Evolutionary conservation across 2,329 filamentous ascomycete species (phyloP), one percentile per base, ranked within the genome.

Genomic region (Fusarium sp.): DNA sequence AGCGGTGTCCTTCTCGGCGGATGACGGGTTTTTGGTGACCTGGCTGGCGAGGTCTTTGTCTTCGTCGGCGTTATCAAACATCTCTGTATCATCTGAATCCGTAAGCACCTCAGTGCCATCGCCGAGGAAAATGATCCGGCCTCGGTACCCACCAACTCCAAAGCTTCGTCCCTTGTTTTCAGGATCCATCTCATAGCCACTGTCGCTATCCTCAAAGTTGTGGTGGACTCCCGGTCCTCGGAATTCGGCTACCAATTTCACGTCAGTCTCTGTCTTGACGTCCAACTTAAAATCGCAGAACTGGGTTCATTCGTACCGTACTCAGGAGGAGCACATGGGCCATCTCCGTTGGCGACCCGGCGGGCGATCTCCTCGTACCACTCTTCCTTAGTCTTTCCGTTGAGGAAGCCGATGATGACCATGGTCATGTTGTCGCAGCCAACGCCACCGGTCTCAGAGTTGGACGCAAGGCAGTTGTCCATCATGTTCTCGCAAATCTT

Each of bases 341-440:
- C 96, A 84, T 99, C 96, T 84, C 95, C 96, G 81, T 95, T 95
- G 77, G 95, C 94, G 83, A 99, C 96, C 81, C 96, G 91, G 86
- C 93, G 94, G 79, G 92, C 94, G 82, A 99, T 93, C 86, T 95
- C 92, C 79, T 98, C 94, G 83, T 99, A 99, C 96, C 96, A 99
- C 85, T 98, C 93, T 80, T 98, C 95, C 89, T 97, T 97, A 77
- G 91, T 93, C 87, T 93, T 94, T 82, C 95, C 96, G 79, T 93
- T 90, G 76, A 99, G 89, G 80, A 99, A 90, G 75, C 92, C 96
- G 79, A 99, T 86, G 74, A 99, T 89, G 77, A 92, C 86, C 93
- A 99, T 98, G 76, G 96, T 99, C 96, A 99, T 99, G 87, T 99
- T 99, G 86, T 99, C 96, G 83, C 96, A 99, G 70, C 96, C 96